Evolutionary conservation across 305 asterid species (phyloP).

Genomic region (Fraxinus xanthoxyloides): DNA sequence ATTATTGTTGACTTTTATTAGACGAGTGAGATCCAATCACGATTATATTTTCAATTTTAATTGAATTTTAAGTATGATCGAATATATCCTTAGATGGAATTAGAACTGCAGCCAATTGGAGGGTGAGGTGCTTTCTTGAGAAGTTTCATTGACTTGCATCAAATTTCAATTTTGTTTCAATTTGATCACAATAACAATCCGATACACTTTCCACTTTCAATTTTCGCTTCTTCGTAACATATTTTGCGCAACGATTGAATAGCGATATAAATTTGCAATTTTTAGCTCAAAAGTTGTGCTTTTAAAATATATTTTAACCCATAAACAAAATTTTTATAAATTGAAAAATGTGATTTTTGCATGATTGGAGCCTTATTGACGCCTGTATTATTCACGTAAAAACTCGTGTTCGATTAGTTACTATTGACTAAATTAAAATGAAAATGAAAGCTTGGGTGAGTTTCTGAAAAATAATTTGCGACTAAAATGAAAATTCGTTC

Average conservation of each 20-base stretch:
- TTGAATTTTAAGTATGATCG: too few species aligned
- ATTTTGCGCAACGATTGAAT: background rate
- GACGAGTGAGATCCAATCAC: too few species aligned
- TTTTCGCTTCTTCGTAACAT: too few species aligned
- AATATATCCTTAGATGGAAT: background rate
- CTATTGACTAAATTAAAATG: background rate
- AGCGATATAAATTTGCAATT: background rate
- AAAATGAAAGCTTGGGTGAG: background rate
- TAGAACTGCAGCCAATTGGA: background rate
- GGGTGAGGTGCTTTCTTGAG: background rate
- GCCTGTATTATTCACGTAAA: background rate
- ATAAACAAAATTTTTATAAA: background rate
- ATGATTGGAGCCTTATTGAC: background rate
- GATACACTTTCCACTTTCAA: background rate
- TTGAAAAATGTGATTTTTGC: background rate
- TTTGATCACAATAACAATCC: background rate
- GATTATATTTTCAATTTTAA: too few species aligned
- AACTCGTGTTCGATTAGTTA: background rate
- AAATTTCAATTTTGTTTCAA: background rate
- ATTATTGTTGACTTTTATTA: too few species aligned
- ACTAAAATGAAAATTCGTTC: background rate
- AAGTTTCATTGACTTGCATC: background rate
- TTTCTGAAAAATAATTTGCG: background rate
- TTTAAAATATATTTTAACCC: background rate
- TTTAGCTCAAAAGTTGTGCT: background rate